A percentile compares a stretch with the other conserved stretches of the same genome.
phyloP scores from a whole-genome alignment of 805 yeast species.

The Candida tallmaniae region DNA sequence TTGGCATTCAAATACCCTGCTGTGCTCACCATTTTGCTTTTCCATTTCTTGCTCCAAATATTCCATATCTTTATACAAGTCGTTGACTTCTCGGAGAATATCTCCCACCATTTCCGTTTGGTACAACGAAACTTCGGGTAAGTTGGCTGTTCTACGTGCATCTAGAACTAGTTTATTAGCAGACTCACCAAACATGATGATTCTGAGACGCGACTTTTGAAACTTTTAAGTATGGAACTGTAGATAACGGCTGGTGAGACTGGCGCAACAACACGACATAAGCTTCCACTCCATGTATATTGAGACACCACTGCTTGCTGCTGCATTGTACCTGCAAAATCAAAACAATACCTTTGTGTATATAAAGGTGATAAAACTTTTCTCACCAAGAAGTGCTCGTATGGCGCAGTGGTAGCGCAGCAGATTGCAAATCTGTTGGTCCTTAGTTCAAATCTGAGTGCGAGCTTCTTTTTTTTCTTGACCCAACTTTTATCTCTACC shows the following conservation, averaged over 20 bases:
- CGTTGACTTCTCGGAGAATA: conserved; percentile 67
- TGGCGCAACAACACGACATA: no score
- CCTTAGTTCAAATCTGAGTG: conserved; percentile 95
- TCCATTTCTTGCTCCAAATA: conserved; percentile 30
- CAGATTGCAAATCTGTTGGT: conserved; percentile 99
- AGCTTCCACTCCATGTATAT: no score
- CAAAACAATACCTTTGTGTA: no score
- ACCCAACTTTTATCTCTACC: no score
- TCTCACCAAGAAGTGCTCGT: conserved; percentile 24
- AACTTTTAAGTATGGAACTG: no score
- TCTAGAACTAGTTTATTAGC: conserved; percentile 82
- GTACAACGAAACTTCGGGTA: conserved; percentile 65
- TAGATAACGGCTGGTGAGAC: no score
- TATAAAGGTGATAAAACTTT: no score
- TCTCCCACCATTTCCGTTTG: conserved; percentile 67
- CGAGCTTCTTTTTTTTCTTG: conserved; percentile 62
- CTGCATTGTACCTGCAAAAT: no score
- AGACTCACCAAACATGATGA: conserved; percentile 78
- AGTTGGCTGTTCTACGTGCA: conserved; percentile 69
- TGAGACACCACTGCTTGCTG: no score
- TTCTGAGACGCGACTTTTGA: background rate
- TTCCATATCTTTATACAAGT: conserved; percentile 55
- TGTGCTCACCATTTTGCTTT: conserved; percentile 12
- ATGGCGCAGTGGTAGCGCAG: conserved; percentile 99
- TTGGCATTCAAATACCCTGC: conserved; percentile 54